These are phyloP conservation scores for Aechmea fasciata DNA, from an alignment of 176 grass and related monocot species.

Conservation along the genomic window DNA sequence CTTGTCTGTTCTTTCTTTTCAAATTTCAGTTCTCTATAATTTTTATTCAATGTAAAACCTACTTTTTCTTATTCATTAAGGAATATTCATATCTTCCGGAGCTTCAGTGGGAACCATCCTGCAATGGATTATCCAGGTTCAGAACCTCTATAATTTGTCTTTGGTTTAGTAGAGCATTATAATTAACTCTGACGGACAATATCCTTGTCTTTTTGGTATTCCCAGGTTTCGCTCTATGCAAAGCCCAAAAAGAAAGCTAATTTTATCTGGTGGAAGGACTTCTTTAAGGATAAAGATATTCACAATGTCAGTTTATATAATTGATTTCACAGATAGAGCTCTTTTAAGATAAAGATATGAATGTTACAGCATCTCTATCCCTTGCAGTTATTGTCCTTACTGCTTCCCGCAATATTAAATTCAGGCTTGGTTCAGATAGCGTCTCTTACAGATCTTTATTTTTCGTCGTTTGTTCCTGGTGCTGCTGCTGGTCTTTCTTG, in stretches of 20 bases:
- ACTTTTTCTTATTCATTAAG: neutral
- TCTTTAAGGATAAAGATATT: conserved; percentile 6
- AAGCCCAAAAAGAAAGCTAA: neutral
- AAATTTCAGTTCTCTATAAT: neutral
- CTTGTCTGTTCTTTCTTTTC: neutral
- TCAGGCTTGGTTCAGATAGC: conserved; percentile 10
- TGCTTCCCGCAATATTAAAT: conserved; percentile 7
- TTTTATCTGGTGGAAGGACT: conserved; percentile 9
- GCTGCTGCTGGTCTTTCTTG: conserved; percentile 10
- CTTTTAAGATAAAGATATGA: neutral
- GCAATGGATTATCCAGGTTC: conserved; percentile 10
- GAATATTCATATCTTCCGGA: conserved; percentile 7
- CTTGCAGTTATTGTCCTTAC: conserved; percentile 5
- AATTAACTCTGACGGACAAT: neutral
- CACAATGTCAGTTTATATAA: conserved; percentile 5
- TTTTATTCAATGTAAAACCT: neutral
- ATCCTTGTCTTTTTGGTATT: neutral
- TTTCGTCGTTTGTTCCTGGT: conserved; percentile 14
- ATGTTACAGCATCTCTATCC: neutral
- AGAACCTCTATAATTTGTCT: neutral
- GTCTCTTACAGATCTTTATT: conserved; percentile 15
- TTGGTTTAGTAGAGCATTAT: neutral
- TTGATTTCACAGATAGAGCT: neutral
- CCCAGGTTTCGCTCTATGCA: neutral
- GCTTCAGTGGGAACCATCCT: conserved; percentile 5